These are phyloP conservation scores for Erucastrum elatum DNA, from an alignment of 345 rosid species.

Conservation along the genomic window DNA sequence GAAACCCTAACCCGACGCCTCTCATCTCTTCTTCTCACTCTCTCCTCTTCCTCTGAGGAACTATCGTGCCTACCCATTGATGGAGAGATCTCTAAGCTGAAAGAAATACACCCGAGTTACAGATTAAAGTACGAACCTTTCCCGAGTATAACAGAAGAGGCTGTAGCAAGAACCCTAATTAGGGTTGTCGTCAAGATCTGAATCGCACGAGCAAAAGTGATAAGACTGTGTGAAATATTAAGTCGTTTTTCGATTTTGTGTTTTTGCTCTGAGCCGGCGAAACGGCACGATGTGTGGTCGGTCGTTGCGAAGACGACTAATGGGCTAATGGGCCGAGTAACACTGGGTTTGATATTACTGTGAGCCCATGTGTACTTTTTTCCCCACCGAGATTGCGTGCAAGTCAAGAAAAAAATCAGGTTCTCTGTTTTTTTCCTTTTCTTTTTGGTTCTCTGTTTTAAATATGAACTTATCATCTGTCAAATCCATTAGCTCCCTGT, in stretches of 20 bases:
- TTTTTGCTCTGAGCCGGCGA: not conserved
- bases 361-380: constrained; percentile 8
- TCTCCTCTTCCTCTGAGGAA: constrained; percentile 38
- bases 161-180: constrained; percentile 21
- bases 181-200: constrained; percentile 27
- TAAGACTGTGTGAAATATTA: not conserved
- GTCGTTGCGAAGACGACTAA: not conserved
- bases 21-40: constrained; percentile 25
- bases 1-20: constrained; percentile 34
- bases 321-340: too few relatives aligned
- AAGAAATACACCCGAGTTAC: not conserved
- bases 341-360: not conserved
- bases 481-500: too few relatives aligned
- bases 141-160: not conserved
- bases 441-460: constrained; percentile 13
- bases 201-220: constrained; percentile 9
- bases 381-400: constrained; percentile 66
- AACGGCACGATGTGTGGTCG: constrained; percentile 12
- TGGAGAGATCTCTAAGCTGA: not conserved
- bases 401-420: constrained; percentile 82
- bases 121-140: not conserved
- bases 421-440: constrained; percentile 12
- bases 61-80: constrained; percentile 39
- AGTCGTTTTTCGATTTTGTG: not conserved
- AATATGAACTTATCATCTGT: too few relatives aligned